Conservation (phyloP, 108 stramenopile species). For the Conticribra weissflogii region DNA sequence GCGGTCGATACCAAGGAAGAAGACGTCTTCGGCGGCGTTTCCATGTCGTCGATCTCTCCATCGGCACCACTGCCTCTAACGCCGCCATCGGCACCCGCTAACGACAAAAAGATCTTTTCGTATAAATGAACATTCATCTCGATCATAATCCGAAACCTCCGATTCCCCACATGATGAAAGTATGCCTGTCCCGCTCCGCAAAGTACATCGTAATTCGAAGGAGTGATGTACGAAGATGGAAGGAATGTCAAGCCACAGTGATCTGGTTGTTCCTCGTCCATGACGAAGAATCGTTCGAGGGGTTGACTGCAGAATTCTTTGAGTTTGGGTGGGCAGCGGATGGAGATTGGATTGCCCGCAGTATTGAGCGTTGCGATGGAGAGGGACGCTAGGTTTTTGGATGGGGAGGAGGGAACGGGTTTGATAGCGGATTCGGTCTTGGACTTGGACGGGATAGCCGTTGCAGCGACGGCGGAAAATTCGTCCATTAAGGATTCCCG, state of each 20-base stretch:
- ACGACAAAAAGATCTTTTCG: slow-evolving; percentile 6
- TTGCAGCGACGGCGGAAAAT: too few species aligned
- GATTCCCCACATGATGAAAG: slow-evolving; percentile 47
- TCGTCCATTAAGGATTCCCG: too few species aligned
- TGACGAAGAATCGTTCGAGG: slow-evolving; percentile 23
- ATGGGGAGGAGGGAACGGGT: background rate
- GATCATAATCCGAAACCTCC: slow-evolving; percentile 41
- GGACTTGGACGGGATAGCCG: too few species aligned
- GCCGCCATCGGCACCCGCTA: background rate
- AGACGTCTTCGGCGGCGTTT: too few species aligned
- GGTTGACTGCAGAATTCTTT: slow-evolving; percentile 19
- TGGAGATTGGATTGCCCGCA: background rate
- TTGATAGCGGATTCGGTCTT: too few species aligned
- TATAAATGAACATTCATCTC: slow-evolving; percentile 37
- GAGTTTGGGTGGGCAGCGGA: slow-evolving; percentile 9
- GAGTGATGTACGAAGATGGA: slow-evolving; percentile 16
- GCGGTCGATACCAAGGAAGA: too few species aligned
- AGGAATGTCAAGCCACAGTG: background rate
- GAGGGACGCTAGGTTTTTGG: background rate
- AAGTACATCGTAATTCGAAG: slow-evolving; percentile 39
- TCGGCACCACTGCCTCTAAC: too few species aligned
- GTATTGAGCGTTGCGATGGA: background rate
- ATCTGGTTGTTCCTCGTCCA: slow-evolving; percentile 18
- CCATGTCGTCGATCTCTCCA: too few species aligned
- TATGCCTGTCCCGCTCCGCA: slow-evolving; percentile 27